Evolutionary conservation across 2,329 filamentous ascomycete genomes (phyloP).

Genomic region (Chaetomium olivaceum): DNA sequence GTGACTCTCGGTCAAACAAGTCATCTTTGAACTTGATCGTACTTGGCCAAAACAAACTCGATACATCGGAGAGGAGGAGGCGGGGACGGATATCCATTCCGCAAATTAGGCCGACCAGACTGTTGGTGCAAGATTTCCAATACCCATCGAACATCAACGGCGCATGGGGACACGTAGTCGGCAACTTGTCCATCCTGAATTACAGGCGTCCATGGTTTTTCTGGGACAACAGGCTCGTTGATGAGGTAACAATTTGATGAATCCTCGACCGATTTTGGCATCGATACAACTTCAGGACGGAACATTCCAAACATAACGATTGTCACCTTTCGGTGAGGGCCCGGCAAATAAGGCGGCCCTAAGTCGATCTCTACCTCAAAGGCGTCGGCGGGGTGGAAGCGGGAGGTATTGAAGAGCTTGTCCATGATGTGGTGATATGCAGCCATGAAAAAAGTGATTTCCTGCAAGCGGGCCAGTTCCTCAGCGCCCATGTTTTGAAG

Average conservation of each 20-base stretch:
- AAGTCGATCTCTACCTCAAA: background rate
- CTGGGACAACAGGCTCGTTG: background rate
- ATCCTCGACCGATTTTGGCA: background rate
- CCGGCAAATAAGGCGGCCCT: background rate
- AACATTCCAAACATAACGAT: slow-evolving; percentile 7
- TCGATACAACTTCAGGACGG: background rate
- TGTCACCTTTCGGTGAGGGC: background rate
- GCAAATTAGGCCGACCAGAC: slow-evolving; percentile 6
- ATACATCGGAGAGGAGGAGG: slow-evolving; percentile 1
- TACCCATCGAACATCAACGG: background rate
- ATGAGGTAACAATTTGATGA: slow-evolving; percentile 1
- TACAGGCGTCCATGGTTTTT: background rate
- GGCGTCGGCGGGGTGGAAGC: background rate
- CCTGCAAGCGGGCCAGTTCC: background rate
- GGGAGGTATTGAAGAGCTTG: background rate
- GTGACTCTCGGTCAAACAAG: background rate
- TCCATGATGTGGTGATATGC: background rate
- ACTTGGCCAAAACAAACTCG: background rate
- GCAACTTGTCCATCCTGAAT: background rate
- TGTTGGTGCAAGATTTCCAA: background rate
- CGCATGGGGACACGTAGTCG: background rate
- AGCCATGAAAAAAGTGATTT: slow-evolving; percentile 8
- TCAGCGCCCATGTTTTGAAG: background rate
- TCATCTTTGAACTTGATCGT: background rate
- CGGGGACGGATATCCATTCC: background rate